Evolutionary conservation across 306 rosid species (phyloP).

Genomic region (Ochetophila trinervis): DNA sequence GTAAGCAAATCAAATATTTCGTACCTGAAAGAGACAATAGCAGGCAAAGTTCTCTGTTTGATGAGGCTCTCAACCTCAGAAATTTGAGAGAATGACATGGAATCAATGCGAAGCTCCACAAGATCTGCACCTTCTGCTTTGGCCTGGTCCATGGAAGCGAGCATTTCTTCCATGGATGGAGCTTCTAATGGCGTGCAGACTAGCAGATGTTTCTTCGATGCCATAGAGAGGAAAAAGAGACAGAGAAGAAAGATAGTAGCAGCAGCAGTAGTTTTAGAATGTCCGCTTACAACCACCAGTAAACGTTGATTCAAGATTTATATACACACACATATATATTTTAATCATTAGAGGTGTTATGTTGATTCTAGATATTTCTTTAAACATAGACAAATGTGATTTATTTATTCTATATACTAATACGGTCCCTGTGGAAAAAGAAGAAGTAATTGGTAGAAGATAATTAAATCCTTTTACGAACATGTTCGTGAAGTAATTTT

Average conservation of each 20-base stretch:
- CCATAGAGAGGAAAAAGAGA: background rate
- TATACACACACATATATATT: no score
- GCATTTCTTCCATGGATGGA: constrained; percentile 8
- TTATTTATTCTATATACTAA: no score
- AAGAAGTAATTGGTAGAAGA: no score
- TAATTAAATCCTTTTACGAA: no score
- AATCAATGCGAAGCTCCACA: constrained; percentile 28
- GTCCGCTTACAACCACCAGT: no score
- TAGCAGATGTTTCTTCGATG: constrained; percentile 12
- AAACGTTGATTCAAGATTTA: no score
- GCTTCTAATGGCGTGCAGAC: constrained; percentile 18
- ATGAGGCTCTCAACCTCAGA: constrained; percentile 23
- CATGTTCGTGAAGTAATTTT: no score
- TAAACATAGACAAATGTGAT: no score
- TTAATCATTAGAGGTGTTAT: no score
- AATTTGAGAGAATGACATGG: constrained; percentile 19
- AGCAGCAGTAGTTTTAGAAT: background rate
- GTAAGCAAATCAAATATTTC: no score
- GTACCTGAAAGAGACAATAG: constrained; percentile 28
- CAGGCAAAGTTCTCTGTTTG: constrained; percentile 24
- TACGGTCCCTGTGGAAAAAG: no score
- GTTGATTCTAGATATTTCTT: no score
- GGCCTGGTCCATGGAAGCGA: constrained; percentile 26
- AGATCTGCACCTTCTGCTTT: constrained; percentile 32
- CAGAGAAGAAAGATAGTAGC: background rate